Evolutionary conservation across 371 early-diverging fungal species (phyloP), one percentile per base, ranked within the genome.

Genomic region (Rhizopus sp.): DNA sequence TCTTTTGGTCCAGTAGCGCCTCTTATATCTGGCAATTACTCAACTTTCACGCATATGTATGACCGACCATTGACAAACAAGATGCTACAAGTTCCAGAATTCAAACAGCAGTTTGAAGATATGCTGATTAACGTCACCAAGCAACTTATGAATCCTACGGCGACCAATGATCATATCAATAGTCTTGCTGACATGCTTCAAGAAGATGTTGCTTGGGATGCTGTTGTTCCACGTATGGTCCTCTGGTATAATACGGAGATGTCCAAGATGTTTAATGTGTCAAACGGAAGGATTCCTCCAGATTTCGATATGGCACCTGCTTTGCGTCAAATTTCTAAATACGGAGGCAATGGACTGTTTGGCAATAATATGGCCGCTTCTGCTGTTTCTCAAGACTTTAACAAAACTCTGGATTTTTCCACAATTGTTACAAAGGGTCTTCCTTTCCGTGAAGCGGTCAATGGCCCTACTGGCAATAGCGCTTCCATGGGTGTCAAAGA

Each of bases 21-120:
- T 4, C 37, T 69, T 55, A 9, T 60, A 8, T 50, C 53, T 33
- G 73, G 71, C 2, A 54, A 74, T 23, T 78, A 74, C 29, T 44
- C 46, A 8, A 55, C 59, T 5, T 67, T 58, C 30, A 69, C 78
- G 29, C 68, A 75, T 1, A 53, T 70, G 15, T 50, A 49, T 9
- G 23, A 38, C 29, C 35, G 53, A 7, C 64, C 66, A 3, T 35
- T 70, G 5, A 65, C 58, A 1, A 45, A 6, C 5, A 59, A 59
- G 15, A 23, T 69, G 3, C 48, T 59, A 12, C 38, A 55, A 5
- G 34, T 50, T 4, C 29, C 6, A 5, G 38, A 38, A 2, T 37
- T 64, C 16, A 55, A 63, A 40, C 34, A 56, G 0, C 45, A 59
- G 10, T 72, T 59, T 41, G 37, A 64, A 23, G 29, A 55, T 0